Evolutionary conservation across 805 yeast genomes (phyloP).

Genomic region (Yarrowia sp.): DNA sequence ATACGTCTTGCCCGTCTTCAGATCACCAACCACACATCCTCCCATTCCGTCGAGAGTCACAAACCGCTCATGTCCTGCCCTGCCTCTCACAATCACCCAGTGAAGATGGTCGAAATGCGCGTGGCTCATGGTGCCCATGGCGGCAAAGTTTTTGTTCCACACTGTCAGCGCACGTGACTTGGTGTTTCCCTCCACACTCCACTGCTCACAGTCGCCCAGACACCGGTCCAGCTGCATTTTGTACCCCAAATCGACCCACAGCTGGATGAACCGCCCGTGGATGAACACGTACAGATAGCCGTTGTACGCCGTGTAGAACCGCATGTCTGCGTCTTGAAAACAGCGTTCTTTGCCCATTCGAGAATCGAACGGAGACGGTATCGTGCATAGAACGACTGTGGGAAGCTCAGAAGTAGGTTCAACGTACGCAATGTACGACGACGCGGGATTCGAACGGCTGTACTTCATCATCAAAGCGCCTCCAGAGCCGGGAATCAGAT

Average conservation of each 20-base stretch:
- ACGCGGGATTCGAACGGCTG: not conserved
- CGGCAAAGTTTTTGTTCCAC: not conserved
- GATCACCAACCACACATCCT: not conserved
- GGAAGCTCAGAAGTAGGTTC: not conserved
- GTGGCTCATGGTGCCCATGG: constrained; percentile 6
- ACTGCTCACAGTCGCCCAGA: not conserved
- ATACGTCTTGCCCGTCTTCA: not conserved
- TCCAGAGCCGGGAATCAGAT: not conserved
- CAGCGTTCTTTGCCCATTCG: not conserved
- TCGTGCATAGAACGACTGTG: not conserved
- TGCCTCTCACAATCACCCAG: not conserved
- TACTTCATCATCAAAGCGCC: constrained; percentile 5
- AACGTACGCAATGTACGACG: not conserved
- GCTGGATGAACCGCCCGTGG: constrained; percentile 1
- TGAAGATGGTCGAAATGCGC: not conserved
- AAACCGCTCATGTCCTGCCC: not conserved
- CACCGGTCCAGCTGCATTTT: not conserved
- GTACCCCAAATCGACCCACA: constrained; percentile 8
- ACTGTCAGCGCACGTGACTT: not conserved
- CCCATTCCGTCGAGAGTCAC: constrained; percentile 1
- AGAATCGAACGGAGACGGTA: constrained; percentile 1
- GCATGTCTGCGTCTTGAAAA: not conserved
- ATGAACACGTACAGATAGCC: not conserved
- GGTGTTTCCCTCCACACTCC: not conserved
- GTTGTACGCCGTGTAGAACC: not conserved